Evolutionary conservation across 371 early-diverging fungal genomes (phyloP).

Genomic region (Lichtheimia ramosa): DNA sequence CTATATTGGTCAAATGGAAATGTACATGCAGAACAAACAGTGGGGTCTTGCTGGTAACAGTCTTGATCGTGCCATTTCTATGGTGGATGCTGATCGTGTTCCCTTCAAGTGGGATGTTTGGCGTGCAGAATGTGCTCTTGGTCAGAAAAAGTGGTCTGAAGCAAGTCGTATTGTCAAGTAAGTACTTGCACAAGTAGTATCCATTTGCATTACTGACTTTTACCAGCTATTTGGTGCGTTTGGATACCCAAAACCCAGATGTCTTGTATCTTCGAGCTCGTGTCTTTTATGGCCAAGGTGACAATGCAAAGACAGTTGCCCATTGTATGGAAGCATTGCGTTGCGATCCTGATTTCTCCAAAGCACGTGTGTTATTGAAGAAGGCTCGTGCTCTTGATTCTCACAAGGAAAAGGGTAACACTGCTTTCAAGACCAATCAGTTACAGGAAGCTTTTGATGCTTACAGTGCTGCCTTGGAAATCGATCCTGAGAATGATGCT

Average conservation of each 20-base stretch:
- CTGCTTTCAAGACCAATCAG: conserved; percentile 65
- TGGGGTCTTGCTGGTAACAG: conserved; percentile 62
- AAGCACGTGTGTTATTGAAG: conserved; percentile 68
- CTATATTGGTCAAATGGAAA: conserved; percentile 60
- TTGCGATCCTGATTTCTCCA: conserved; percentile 78
- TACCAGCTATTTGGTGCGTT: conserved; percentile 53
- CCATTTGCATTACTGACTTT: neutral
- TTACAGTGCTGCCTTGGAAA: conserved; percentile 71
- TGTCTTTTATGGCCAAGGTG: conserved; percentile 75
- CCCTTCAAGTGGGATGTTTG: conserved; percentile 71
- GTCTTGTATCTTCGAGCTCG: conserved; percentile 73
- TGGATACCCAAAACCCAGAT: conserved; percentile 73
- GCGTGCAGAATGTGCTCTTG: conserved; percentile 73
- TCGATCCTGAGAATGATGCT: conserved; percentile 67
- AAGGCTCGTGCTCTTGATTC: conserved; percentile 63
- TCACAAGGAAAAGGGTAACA: conserved; percentile 75
- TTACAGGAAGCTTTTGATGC: conserved; percentile 68
- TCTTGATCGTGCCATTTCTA: conserved; percentile 62
- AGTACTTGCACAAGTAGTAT: neutral
- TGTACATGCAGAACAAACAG: conserved; percentile 55
- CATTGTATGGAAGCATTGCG: conserved; percentile 73
- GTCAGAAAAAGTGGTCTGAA: conserved; percentile 66
- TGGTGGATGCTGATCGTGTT: conserved; percentile 56
- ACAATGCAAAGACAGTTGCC: conserved; percentile 56
- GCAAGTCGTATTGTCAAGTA: conserved; percentile 64